A percentile compares a stretch with the other conserved stretches of the same genome.
phyloP scores from a whole-genome alignment of 1,139 yeast genomes.

The Blastobotrys elegans region DNA sequence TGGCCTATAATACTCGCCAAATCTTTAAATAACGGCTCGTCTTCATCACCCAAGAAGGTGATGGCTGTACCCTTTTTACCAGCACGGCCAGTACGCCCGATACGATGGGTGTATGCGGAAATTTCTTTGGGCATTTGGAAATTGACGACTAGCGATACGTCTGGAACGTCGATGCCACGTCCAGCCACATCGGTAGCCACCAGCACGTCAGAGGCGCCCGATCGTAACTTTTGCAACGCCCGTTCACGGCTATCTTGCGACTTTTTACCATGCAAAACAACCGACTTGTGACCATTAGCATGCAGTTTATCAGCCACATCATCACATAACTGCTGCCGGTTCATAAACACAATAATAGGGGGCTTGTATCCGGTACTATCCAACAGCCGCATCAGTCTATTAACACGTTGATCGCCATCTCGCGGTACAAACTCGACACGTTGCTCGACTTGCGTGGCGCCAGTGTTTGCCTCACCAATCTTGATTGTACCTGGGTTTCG shows the following conservation, averaged over 20 bases:
- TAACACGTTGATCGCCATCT: slow-evolving; percentile 38
- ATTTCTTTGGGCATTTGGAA: slow-evolving; percentile 74
- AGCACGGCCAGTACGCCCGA: slow-evolving; percentile 96
- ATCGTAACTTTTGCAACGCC: slow-evolving; percentile 61
- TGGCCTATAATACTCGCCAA: slow-evolving; percentile 44
- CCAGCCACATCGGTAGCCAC: slow-evolving; percentile 97
- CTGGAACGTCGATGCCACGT: slow-evolving; percentile 88
- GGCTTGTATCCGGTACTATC: slow-evolving; percentile 35
- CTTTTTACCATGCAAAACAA: slow-evolving; percentile 79
- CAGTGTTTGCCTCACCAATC: slow-evolving; percentile 57
- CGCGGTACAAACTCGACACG: slow-evolving; percentile 49
- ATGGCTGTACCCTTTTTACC: slow-evolving; percentile 73
- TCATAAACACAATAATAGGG: slow-evolving; percentile 75
- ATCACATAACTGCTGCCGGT: slow-evolving; percentile 71
- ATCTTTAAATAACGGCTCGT: slow-evolving; percentile 45
- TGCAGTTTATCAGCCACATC: slow-evolving; percentile 48
- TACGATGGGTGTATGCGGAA: slow-evolving; percentile 85
- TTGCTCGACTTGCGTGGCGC: slow-evolving; percentile 66
- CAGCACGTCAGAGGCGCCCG: slow-evolving; percentile 57
- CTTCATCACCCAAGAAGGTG: slow-evolving; percentile 56
- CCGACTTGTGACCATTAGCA: slow-evolving; percentile 45
- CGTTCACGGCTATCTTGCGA: slow-evolving; percentile 81
- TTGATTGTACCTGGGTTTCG: slow-evolving; percentile 54
- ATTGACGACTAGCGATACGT: slow-evolving; percentile 79
- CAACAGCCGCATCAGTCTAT: slow-evolving; percentile 36